Base-by-base conservation (phyloP, 2,329 filamentous ascomycete species). In the Aspergillus fijiensis region DNA sequence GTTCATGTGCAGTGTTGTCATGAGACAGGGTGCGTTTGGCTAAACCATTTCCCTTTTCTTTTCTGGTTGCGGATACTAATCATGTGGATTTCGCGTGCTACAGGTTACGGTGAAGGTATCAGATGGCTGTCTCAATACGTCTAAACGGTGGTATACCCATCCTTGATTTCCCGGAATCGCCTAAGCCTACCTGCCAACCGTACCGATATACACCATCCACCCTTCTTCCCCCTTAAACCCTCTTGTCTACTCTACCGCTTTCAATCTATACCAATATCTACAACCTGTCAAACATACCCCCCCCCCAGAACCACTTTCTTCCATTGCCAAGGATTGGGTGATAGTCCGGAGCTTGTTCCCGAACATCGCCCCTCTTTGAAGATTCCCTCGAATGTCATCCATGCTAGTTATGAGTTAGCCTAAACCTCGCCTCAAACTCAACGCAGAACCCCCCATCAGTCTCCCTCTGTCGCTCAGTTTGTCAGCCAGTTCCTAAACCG, bases 1-100 rank as follows among this genome's bases (percentile, higher is more conserved):
- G 65, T 98, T 98, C 80, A 96, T 99, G 95, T 98, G 93, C 86
- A 96, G 91, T 71, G 93, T 98, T 69, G 94, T 98, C 64, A 96
- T 97, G 92, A 87, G 94, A 79, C 94, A 98, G 84, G 95, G 87
- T 89, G 70, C 69, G 84, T 79, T 63, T 48, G 54, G 42, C 42
- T 39, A 29, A 50, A 27, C 23, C 23, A 23, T 23, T 4, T 49
- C 14, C 2, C n/a, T 49, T 25, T 31, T 23, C 23, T n/a, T 11
- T 23, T 52, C 27, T n/a, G 48, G 31, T 53, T 25, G 47, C 29
- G 19, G 48, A 27, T 48, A 52, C 54, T 63, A 55, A 60, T 50
- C 42, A 31, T 47, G 31, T 64, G 55, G 50, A 60, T 39, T 45
- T 42, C 9, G 27, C 9, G 27, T 29, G 27, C 19, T 55, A 60